A percentile compares a stretch with the other conserved stretches of the same genome.
phyloP scores from a whole-genome alignment of 352 stramenopile species.

The Globisporangium parvum region DNA sequence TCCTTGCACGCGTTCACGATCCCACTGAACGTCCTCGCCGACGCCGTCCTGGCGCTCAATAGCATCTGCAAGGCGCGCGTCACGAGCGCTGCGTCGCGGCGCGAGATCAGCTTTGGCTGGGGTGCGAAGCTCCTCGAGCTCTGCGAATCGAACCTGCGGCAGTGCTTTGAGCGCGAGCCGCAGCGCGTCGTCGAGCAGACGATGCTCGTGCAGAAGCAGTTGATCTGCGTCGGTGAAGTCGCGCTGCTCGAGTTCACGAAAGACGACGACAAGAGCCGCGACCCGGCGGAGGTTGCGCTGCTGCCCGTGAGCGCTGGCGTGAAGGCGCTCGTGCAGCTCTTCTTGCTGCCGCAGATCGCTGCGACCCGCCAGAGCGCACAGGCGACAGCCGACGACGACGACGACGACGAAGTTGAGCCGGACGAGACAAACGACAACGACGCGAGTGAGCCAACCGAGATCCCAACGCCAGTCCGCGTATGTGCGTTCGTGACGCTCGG shows the following conservation, averaged over 20 bases:
- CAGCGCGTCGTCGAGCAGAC: slow-evolving; percentile 50
- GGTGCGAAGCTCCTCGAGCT: slow-evolving; percentile 52
- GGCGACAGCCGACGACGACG: slow-evolving; percentile 14
- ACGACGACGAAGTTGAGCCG: slow-evolving; percentile 19
- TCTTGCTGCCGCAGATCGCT: slow-evolving; percentile 63
- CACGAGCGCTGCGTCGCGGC: slow-evolving; percentile 37
- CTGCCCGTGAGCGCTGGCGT: slow-evolving; percentile 41
- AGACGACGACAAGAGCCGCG: slow-evolving; percentile 54
- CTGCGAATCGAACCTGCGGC: slow-evolving; percentile 55
- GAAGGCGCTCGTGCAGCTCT: slow-evolving; percentile 69
- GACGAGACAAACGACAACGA: slow-evolving; percentile 19
- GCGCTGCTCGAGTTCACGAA: slow-evolving; percentile 76
- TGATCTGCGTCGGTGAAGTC: slow-evolving; percentile 79
- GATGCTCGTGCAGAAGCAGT: slow-evolving; percentile 61
- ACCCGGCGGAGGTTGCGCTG: slow-evolving; percentile 33
- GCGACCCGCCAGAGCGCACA: slow-evolving; percentile 10
- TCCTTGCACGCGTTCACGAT: slow-evolving; percentile 75
- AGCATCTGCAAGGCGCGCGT: slow-evolving; percentile 78
- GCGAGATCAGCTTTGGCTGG: slow-evolving; percentile 63
- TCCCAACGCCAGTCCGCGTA: slow-evolving; percentile 80
- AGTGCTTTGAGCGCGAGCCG: slow-evolving; percentile 52
- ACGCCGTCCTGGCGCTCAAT: slow-evolving; percentile 64
- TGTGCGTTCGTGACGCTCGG: slow-evolving; percentile 93
- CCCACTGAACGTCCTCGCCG: slow-evolving; percentile 69
- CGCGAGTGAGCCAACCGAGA: slow-evolving; percentile 19